phyloP scores from a whole-genome alignment of 805 yeast genomes.

The Debaryomyces maramus region DNA sequence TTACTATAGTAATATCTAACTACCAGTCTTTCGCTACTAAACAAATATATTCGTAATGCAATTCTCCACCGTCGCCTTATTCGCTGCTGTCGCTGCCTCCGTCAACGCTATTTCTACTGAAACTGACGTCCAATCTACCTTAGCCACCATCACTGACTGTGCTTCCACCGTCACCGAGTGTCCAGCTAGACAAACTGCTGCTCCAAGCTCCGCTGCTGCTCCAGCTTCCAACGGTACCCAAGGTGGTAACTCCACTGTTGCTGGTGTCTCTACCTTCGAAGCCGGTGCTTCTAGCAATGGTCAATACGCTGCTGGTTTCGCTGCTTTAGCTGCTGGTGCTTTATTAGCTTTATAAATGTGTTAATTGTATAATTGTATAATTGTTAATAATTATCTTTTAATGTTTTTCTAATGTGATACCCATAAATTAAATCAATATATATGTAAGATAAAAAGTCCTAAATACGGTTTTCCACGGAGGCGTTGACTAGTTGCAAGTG shows the following conservation, averaged over 20 bases:
- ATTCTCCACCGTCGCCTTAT: slow-evolving; percentile 39
- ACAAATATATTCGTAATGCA: slow-evolving; percentile 36
- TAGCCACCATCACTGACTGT: slow-evolving; percentile 45
- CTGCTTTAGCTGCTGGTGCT: slow-evolving; percentile 51
- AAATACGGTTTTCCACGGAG: not conserved
- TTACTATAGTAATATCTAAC: slow-evolving; percentile 18
- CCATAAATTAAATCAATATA: too few species aligned
- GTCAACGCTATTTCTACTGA: slow-evolving; percentile 30
- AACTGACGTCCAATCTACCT: slow-evolving; percentile 32
- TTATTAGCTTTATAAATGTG: slow-evolving; percentile 57
- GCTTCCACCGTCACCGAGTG: slow-evolving; percentile 43
- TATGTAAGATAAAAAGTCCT: too few species aligned
- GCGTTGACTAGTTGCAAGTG: not conserved
- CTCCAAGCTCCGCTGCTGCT: slow-evolving; percentile 10
- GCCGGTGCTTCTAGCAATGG: slow-evolving; percentile 34
- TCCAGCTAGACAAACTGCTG: slow-evolving; percentile 30
- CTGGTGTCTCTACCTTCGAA: slow-evolving; percentile 38
- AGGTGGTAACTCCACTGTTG: slow-evolving; percentile 25
- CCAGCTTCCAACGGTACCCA: slow-evolving; percentile 18
- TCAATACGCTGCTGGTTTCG: slow-evolving; percentile 45
- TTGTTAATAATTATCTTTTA: too few species aligned
- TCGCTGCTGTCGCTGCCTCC: slow-evolving; percentile 35
- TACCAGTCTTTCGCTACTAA: slow-evolving; percentile 32
- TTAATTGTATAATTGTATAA: too few species aligned
- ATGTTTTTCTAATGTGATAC: not conserved